Evolutionary conservation across 176 grass and related monocot species (phyloP).

Genomic region (Cenchrus americanus): DNA sequence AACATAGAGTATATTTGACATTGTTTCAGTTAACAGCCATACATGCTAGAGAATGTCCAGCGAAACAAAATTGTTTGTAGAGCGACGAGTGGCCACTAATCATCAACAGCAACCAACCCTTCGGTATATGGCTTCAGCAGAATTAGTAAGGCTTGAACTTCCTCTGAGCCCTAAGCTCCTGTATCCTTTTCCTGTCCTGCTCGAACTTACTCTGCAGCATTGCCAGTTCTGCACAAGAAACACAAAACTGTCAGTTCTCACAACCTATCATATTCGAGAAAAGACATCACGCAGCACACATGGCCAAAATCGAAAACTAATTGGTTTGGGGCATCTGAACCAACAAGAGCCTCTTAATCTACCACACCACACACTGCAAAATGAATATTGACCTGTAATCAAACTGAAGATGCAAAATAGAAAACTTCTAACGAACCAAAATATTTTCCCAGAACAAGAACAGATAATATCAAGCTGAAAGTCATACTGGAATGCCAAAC

Average conservation of each 20-base stretch:
- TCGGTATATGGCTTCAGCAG: neutral
- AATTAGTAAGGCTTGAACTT: conserved; percentile 89
- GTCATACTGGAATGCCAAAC: neutral
- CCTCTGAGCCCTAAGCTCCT: conserved; percentile 81
- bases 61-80: conserved; percentile 26
- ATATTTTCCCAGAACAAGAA: conserved; percentile 5
- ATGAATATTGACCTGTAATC: neutral
- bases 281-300: neutral
- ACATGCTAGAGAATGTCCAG: conserved; percentile 6
- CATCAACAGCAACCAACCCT: conserved; percentile 18
- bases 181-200: conserved; percentile 94
- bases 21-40: conserved; percentile 15
- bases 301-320: neutral
- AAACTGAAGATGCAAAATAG: neutral
- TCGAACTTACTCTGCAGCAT: conserved; percentile 89
- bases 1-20: neutral
- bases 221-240: conserved; percentile 72
- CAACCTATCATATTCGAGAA: neutral
- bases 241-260: neutral
- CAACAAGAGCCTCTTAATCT: neutral
- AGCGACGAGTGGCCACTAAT: neutral
- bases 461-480: conserved; percentile 16
- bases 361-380: neutral
- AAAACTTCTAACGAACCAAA: conserved; percentile 1
- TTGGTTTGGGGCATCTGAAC: neutral